Conservation (phyloP, 1,284 basidiomycete genomes). For the Malassezia vespertilionis region DNA sequence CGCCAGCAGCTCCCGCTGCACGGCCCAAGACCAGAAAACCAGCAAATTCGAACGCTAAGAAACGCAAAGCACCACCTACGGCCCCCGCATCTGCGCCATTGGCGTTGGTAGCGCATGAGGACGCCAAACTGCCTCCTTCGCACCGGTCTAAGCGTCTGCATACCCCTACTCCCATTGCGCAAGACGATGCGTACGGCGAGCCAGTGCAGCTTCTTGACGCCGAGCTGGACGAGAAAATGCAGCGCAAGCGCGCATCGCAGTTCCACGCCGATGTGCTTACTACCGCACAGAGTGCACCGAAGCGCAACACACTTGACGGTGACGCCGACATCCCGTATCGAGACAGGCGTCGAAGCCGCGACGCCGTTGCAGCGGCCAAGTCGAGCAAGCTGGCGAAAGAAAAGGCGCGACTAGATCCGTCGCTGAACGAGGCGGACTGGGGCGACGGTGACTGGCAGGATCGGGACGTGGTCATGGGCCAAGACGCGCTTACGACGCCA, state of each 20-base stretch:
- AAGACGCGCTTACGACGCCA: no score
- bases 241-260: slow-evolving; percentile 28
- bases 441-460: slow-evolving; percentile 39
- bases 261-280: slow-evolving; percentile 40
- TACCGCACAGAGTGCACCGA: slow-evolving; percentile 14
- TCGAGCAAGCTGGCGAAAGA: slow-evolving; percentile 27
- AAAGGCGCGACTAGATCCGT: slow-evolving; percentile 18
- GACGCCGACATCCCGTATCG: slow-evolving; percentile 46
- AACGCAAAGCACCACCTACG: not conserved
- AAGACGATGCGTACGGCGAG: slow-evolving; percentile 30
- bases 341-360: slow-evolving; percentile 35
- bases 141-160: not conserved
- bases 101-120: slow-evolving; percentile 16
- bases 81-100: slow-evolving; percentile 1
- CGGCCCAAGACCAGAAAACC: slow-evolving; percentile 4
- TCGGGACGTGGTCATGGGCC: slow-evolving; percentile 37
- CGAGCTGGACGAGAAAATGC: slow-evolving; percentile 36
- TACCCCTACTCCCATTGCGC: not conserved
- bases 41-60: slow-evolving; percentile 20
- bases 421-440: slow-evolving; percentile 28
- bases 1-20: slow-evolving; percentile 22
- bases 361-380: slow-evolving; percentile 36
- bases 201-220: slow-evolving; percentile 26
- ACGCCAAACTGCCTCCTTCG: slow-evolving; percentile 15
- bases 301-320: slow-evolving; percentile 31